Conservation (phyloP, 2,329 filamentous ascomycete species). For the Chaetomium olivaceum region DNA sequence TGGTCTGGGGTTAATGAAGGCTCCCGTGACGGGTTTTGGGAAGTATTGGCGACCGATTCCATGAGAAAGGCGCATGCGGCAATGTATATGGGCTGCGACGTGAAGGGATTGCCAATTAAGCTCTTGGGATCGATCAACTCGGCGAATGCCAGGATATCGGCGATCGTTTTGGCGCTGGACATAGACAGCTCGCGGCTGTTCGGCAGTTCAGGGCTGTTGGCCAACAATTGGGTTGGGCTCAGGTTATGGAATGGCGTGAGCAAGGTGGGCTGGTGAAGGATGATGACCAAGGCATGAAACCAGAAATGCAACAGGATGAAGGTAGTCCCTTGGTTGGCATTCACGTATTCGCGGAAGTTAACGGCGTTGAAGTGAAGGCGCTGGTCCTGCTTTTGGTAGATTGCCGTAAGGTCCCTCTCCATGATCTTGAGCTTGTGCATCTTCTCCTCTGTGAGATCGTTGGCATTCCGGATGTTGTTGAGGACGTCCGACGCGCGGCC, state of each 20-base stretch:
- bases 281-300: slow-evolving; percentile 84
- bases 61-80: slow-evolving; percentile 86
- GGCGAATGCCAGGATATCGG: slow-evolving; percentile 83
- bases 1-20: slow-evolving; percentile 48
- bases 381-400: slow-evolving; percentile 72
- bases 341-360: slow-evolving; percentile 84
- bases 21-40: slow-evolving; percentile 64
- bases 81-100: slow-evolving; percentile 87
- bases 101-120: slow-evolving; percentile 85
- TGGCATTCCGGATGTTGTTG: slow-evolving; percentile 73
- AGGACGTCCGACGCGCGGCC: slow-evolving; percentile 81
- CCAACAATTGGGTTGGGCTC: slow-evolving; percentile 66
- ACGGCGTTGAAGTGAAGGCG: slow-evolving; percentile 79
- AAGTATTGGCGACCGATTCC: slow-evolving; percentile 73
- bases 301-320: slow-evolving; percentile 86
- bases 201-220: slow-evolving; percentile 71
- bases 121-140: slow-evolving; percentile 84
- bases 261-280: slow-evolving; percentile 80
- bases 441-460: slow-evolving; percentile 74
- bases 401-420: slow-evolving; percentile 73
- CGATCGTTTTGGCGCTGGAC: slow-evolving; percentile 89
- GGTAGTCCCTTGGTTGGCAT: slow-evolving; percentile 77
- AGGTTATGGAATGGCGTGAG: slow-evolving; percentile 70
- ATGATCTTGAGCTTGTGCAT: slow-evolving; percentile 72
- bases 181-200: slow-evolving; percentile 81